These are phyloP conservation scores for Candida sp. DNA, from an alignment of 1,139 yeast genomes.

Conservation along the genomic window DNA sequence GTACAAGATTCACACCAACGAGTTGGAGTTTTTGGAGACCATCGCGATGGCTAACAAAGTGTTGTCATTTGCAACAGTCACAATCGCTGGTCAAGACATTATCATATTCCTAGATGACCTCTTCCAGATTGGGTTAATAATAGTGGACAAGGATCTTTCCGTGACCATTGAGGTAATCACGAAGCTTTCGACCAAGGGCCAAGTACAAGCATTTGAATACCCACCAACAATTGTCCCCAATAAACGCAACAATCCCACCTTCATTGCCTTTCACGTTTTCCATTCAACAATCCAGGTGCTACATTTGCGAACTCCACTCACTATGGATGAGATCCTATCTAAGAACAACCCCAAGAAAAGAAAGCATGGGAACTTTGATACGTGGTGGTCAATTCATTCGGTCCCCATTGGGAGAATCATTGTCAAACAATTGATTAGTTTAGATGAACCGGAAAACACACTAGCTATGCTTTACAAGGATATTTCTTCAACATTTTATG, in stretches of 20 bases:
- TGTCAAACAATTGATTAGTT: slow-evolving; percentile 26
- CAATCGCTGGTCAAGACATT: slow-evolving; percentile 3
- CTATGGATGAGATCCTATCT: not conserved
- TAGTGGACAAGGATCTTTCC: slow-evolving; percentile 7
- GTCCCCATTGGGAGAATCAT: slow-evolving; percentile 33
- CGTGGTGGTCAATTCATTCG: slow-evolving; percentile 18
- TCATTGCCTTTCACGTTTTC: slow-evolving; percentile 30
- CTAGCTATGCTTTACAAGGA: slow-evolving; percentile 42
- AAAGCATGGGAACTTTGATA: slow-evolving; percentile 9
- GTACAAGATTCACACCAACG: slow-evolving; percentile 7
- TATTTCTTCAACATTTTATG: slow-evolving; percentile 33
- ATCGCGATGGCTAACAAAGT: slow-evolving; percentile 1
- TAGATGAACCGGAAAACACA: slow-evolving; percentile 9
- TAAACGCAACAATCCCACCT: slow-evolving; percentile 15
- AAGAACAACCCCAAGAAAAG: slow-evolving; percentile 8
- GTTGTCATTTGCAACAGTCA: slow-evolving; percentile 10
- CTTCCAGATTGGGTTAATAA: slow-evolving; percentile 7
- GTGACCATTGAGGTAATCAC: slow-evolving; percentile 10
- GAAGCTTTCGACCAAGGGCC: slow-evolving; percentile 28
- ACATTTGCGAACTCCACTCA: slow-evolving; percentile 5
- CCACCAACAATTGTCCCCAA: slow-evolving; percentile 25
- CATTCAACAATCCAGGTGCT: slow-evolving; percentile 33
- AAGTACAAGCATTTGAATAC: slow-evolving; percentile 22
- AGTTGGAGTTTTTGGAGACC: not conserved
- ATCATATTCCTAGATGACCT: slow-evolving; percentile 8